These are phyloP conservation scores for Funneliformis caledonium DNA, from an alignment of 371 early-diverging fungal genomes.

Conservation along the genomic window DNA sequence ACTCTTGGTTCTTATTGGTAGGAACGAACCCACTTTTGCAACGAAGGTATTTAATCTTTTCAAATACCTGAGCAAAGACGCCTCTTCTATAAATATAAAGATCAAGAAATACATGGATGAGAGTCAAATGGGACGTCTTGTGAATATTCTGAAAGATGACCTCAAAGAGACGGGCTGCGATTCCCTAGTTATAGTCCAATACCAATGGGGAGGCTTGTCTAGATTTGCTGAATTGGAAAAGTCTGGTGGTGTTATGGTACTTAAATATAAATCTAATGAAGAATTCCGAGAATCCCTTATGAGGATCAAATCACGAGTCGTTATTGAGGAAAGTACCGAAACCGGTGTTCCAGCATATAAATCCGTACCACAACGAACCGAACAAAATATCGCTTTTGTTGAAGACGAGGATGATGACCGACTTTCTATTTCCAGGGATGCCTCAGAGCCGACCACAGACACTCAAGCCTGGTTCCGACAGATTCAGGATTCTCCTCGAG, in stretches of 20 bases:
- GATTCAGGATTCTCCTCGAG: conserved; percentile 3
- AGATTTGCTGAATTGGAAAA: neutral
- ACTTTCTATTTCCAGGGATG: neutral
- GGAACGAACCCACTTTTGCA: conserved; percentile 11
- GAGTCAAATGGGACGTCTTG: neutral
- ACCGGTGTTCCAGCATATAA: neutral
- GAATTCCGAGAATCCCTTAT: conserved; percentile 2
- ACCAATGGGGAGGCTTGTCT: neutral
- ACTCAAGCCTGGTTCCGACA: conserved; percentile 22
- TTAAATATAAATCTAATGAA: conserved; percentile 1
- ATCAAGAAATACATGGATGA: neutral
- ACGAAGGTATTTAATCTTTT: neutral
- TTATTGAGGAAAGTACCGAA: neutral
- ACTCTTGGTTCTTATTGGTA: conserved; percentile 6
- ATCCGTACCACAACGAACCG: neutral
- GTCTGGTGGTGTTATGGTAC: neutral
- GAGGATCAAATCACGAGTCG: conserved; percentile 15
- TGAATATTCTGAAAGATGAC: neutral
- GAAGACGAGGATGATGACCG: conserved; percentile 9
- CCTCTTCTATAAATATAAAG: neutral
- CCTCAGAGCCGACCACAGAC: neutral
- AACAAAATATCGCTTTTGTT: no score
- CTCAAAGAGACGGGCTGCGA: conserved; percentile 11
- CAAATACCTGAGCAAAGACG: neutral
- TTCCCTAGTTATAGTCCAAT: conserved; percentile 15